phyloP scores from a whole-genome alignment of 2,329 filamentous ascomycete genomes.

The Talaromyces rugulosus region DNA sequence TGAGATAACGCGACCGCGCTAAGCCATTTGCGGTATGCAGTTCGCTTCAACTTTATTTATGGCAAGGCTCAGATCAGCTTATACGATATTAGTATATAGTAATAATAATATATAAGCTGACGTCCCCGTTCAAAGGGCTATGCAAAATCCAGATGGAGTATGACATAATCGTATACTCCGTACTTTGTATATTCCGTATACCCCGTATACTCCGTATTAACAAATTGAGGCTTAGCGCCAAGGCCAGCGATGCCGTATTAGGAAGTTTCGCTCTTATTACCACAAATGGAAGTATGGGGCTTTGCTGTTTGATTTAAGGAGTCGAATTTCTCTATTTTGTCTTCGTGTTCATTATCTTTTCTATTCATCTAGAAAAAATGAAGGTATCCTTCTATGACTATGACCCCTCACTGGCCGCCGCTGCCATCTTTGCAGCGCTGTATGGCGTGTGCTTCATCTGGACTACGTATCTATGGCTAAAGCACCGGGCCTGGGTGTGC shows the following conservation, averaged over 20 bases:
- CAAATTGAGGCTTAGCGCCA: no score
- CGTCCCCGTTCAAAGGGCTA: background rate
- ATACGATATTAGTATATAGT: no score
- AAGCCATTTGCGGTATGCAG: background rate
- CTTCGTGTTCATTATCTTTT: background rate
- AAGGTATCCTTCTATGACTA: constrained; percentile 15
- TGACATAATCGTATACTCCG: no score
- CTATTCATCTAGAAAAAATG: background rate
- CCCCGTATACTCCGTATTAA: no score
- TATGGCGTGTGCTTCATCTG: constrained; percentile 23
- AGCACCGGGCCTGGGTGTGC: constrained; percentile 30
- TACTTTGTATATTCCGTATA: no score
- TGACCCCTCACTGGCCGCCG: constrained; percentile 25
- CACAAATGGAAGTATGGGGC: background rate
- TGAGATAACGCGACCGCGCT: background rate
- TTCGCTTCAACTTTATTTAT: background rate
- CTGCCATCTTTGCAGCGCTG: constrained; percentile 24
- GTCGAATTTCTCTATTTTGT: background rate
- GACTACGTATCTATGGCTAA: constrained; percentile 28
- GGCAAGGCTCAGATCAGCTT: background rate
- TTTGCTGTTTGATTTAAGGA: background rate
- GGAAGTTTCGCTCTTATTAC: background rate
- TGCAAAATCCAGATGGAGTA: background rate
- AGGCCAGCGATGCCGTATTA: background rate
- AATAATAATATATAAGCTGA: no score